Percentiles rank a stretch among this genome's conserved stretches.
Conservation (phyloP, 495 filamentous ascomycete species). For the Lichenothelia convexa region DNA sequence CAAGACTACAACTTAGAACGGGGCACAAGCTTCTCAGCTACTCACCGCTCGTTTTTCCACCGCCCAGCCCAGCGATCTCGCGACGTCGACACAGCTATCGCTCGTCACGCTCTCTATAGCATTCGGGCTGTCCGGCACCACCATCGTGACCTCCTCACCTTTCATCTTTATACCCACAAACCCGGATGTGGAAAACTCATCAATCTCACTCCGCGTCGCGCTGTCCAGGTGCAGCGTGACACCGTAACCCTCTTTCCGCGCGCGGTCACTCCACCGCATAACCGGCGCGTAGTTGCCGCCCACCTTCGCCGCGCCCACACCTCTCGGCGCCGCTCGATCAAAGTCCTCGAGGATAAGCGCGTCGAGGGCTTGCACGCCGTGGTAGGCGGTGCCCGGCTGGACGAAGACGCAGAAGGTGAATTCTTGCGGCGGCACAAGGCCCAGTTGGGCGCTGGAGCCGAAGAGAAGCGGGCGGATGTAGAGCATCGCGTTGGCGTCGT, state of each 20-base stretch:
- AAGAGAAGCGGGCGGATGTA: slow-evolving; percentile 81
- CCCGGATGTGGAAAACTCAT: slow-evolving; percentile 79
- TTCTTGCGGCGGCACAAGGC: slow-evolving; percentile 66
- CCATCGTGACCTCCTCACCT: slow-evolving; percentile 42
- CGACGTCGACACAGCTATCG: slow-evolving; percentile 51
- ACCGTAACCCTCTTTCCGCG: slow-evolving; percentile 51
- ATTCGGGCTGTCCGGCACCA: slow-evolving; percentile 61
- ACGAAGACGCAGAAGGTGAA: slow-evolving; percentile 78
- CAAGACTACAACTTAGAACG: too few relatives aligned
- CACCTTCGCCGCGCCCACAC: slow-evolving; percentile 55
- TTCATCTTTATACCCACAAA: slow-evolving; percentile 58
- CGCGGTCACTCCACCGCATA: slow-evolving; percentile 58
- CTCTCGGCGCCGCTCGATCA: slow-evolving; percentile 55
- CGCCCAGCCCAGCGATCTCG: slow-evolving; percentile 21
- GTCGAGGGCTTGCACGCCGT: slow-evolving; percentile 64
- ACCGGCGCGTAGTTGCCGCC: slow-evolving; percentile 77
- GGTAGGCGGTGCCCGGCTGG: slow-evolving; percentile 75
- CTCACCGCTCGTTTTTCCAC: too few relatives aligned
- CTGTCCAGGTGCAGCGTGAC: slow-evolving; percentile 83
- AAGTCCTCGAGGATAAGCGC: slow-evolving; percentile 63
- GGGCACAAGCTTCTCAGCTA: too few relatives aligned
- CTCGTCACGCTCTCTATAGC: slow-evolving; percentile 74
- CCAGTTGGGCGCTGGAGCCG: slow-evolving; percentile 62
- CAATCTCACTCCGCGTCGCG: slow-evolving; percentile 55
- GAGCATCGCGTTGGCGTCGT: slow-evolving; percentile 68